Conservation (phyloP, 495 filamentous ascomycete genomes). For the Xylaria venustula region DNA sequence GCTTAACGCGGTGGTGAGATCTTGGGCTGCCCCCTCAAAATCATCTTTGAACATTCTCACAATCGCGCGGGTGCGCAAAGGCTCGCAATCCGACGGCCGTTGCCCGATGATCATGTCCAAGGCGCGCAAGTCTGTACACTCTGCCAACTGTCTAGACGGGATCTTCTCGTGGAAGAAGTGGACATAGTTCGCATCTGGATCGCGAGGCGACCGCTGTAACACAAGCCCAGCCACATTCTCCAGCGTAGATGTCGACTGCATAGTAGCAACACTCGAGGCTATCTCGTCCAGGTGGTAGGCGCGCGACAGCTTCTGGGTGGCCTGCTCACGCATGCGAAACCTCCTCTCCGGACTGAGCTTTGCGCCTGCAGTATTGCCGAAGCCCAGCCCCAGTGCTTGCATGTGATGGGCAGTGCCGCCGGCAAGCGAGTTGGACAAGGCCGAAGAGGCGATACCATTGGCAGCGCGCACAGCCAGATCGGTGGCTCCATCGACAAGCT, state of each 20-base stretch:
- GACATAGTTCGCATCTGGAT: slow-evolving; percentile 74
- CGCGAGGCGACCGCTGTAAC: slow-evolving; percentile 59
- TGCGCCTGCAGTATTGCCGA: slow-evolving; percentile 54
- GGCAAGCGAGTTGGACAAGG: slow-evolving; percentile 51
- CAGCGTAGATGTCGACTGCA: slow-evolving; percentile 75
- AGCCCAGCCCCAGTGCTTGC: slow-evolving; percentile 60
- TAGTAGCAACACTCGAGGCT: slow-evolving; percentile 75
- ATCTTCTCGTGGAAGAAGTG: slow-evolving; percentile 91
- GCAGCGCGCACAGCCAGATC: slow-evolving; percentile 73
- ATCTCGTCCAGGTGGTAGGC: slow-evolving; percentile 80
- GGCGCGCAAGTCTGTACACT: slow-evolving; percentile 64
- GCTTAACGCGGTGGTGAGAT: slow-evolving; percentile 64
- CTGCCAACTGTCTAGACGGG: slow-evolving; percentile 69
- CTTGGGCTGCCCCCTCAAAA: slow-evolving; percentile 60
- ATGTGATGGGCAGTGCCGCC: slow-evolving; percentile 53
- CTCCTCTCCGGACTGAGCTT: slow-evolving; percentile 71
- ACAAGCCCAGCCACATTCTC: slow-evolving; percentile 77
- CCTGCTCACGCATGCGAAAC: slow-evolving; percentile 72
- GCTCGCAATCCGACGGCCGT: slow-evolving; percentile 60
- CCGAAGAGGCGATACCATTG: slow-evolving; percentile 63
- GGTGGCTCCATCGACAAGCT: slow-evolving; percentile 73
- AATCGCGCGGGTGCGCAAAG: slow-evolving; percentile 67
- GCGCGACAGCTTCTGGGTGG: slow-evolving; percentile 69
- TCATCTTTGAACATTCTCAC: slow-evolving; percentile 76
- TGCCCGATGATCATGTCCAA: slow-evolving; percentile 66